Conservation (phyloP, 2,329 filamentous ascomycete species). For the Fusarium hainanense region DNA sequence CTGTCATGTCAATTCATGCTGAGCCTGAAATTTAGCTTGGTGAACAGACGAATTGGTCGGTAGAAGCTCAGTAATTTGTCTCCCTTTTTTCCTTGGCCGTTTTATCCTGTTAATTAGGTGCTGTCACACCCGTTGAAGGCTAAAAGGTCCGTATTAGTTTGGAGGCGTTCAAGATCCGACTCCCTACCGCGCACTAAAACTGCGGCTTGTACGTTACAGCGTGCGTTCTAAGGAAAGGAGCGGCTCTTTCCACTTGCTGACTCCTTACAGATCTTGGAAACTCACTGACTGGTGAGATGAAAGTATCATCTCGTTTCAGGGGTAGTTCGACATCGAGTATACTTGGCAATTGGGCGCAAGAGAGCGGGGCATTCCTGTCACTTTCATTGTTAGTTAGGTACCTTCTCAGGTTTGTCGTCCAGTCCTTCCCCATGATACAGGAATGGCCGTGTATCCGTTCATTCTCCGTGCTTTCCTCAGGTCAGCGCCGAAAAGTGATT, state of each 20-base stretch:
- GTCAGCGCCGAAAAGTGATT: not conserved
- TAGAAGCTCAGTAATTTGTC: not conserved
- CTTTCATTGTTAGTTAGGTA: slow-evolving; percentile 28
- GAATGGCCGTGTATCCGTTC: not conserved
- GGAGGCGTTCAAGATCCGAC: not conserved
- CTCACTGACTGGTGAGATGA: slow-evolving; percentile 23
- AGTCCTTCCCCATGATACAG: not conserved
- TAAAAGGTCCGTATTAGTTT: not conserved
- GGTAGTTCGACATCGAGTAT: slow-evolving; percentile 21
- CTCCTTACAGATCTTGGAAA: slow-evolving; percentile 9
- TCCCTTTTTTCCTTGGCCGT: slow-evolving; percentile 23
- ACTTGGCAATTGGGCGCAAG: slow-evolving; percentile 10
- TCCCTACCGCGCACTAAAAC: slow-evolving; percentile 1
- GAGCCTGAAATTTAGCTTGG: not conserved
- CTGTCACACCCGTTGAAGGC: not conserved
- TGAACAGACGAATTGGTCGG: not conserved
- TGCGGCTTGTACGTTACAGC: slow-evolving; percentile 27
- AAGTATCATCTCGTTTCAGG: slow-evolving; percentile 24
- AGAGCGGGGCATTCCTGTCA: slow-evolving; percentile 20
- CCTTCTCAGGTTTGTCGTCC: slow-evolving; percentile 12
- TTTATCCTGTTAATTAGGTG: not conserved
- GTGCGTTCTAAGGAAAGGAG: slow-evolving; percentile 16
- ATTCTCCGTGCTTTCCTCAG: slow-evolving; percentile 27
- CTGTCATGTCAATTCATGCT: not conserved
- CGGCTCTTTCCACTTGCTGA: slow-evolving; percentile 14